phyloP scores from a whole-genome alignment of 2,329 filamentous ascomycete genomes.

The Beauveria sp. region DNA sequence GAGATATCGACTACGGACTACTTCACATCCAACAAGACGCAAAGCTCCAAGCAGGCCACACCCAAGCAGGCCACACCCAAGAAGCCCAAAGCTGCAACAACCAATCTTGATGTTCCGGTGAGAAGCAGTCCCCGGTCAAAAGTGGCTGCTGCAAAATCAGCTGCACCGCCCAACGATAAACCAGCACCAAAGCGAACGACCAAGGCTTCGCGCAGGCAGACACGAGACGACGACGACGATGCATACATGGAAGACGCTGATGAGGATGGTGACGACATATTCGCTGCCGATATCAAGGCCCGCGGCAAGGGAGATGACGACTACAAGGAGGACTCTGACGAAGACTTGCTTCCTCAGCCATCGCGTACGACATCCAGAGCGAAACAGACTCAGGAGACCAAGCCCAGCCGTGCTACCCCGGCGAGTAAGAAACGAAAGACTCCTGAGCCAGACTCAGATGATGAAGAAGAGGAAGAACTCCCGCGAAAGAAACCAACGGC shows the following conservation, averaged over 20 bases:
- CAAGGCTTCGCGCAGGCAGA: conserved; percentile 33
- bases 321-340: conserved; percentile 68
- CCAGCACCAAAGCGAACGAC: conserved; percentile 31
- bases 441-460: conserved; percentile 44
- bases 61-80: conserved; percentile 29
- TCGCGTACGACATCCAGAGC: conserved; percentile 47
- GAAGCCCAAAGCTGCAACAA: conserved; percentile 25
- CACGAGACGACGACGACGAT: conserved; percentile 44
- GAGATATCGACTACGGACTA: conserved; percentile 51
- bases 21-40: conserved; percentile 38
- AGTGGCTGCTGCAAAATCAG: conserved; percentile 21
- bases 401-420: conserved; percentile 23
- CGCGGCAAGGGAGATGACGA: conserved; percentile 65
- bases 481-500: conserved; percentile 52
- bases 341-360: conserved; percentile 55
- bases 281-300: conserved; percentile 62
- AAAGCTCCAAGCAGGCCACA: conserved; percentile 33
- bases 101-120: conserved; percentile 36
- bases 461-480: conserved; percentile 53
- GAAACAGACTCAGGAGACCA: conserved; percentile 16
- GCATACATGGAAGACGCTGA: conserved; percentile 61
- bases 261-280: conserved; percentile 71
- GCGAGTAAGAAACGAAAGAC: conserved; percentile 51
- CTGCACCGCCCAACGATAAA: conserved; percentile 22
- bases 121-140: conserved; percentile 48